Evolutionary conservation across 2,329 filamentous ascomycete species (phyloP), one percentile per base, ranked within the genome.

Genomic region (Nannizziopsis barbatae): DNA sequence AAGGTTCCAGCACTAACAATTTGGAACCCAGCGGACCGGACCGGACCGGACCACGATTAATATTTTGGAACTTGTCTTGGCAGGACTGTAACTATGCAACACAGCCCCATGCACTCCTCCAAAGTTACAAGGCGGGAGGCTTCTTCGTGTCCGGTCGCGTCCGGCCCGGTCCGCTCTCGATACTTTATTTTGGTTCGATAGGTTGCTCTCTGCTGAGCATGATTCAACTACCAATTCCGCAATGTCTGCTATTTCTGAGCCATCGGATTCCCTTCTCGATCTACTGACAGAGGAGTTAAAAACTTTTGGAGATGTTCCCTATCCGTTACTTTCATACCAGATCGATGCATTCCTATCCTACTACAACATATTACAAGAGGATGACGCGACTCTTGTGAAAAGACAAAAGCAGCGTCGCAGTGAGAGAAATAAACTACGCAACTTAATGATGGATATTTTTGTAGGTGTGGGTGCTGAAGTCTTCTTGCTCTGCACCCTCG

Each of bases 311-410:
- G 35, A 37, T 37, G 35, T 15, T 37, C 35, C 5, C 12, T 37
- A 37, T 37, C 35, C 35, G 35, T 37, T 37, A 37, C 35, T 37
- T 37, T 37, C 35, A 37, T 37, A 37, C 35, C 35, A 37, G 17
- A 37, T 37, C 35, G 17, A 37, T 15, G 35, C 35, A 37, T 37
- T 37, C 17, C 17, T 37, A 15, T 37, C 35, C 35, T 37, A 37
- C 35, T 37, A 37, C 35, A 15, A 37, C 35, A 37, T 37, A 37
- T 15, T 37, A 37, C 35, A 15, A 37, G 35, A 37, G 35, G 35
- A 37, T 37, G 35, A 37, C 35, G 35, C 35, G 35, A 37, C 12
- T 37, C 35, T 37, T n/a, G 35, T 15, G 35, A 37, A 37, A 15
- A 11, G 35, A 15, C 35, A 15, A 37, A 37, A 37, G 35, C 35